Evolutionary conservation across 139 green algal species (phyloP).

Genomic region (Tetraselmis chui): DNA sequence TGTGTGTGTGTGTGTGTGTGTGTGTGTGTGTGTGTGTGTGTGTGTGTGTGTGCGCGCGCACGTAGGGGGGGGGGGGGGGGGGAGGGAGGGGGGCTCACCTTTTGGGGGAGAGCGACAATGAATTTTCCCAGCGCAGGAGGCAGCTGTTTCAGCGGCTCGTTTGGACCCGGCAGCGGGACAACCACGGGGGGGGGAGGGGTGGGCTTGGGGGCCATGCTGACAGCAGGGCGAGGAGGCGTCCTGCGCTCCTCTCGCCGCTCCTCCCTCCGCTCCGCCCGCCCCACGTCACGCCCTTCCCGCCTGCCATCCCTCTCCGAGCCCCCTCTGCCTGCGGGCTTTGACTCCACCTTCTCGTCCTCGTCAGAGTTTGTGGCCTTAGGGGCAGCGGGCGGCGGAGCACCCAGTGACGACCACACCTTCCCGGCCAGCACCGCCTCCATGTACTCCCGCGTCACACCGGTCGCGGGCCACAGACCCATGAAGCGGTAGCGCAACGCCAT

Average conservation of each 20-base stretch:
- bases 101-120: neutral
- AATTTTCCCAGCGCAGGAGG: neutral
- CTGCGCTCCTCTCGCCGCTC: neutral
- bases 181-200: too few species aligned
- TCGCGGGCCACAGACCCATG: neutral
- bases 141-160: neutral
- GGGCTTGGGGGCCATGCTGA: too few species aligned
- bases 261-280: neutral
- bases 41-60: too few species aligned
- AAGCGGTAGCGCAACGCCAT: neutral
- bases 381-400: too few species aligned
- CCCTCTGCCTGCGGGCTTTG: too few species aligned
- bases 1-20: too few species aligned
- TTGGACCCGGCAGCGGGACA: neutral
- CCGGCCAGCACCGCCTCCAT: neutral
- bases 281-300: neutral
- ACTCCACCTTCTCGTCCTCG: too few species aligned
- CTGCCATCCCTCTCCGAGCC: too few species aligned
- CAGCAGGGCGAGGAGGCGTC: too few species aligned
- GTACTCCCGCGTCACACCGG: neutral
- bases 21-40: too few species aligned
- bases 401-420: neutral
- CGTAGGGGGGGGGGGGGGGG: too few species aligned
- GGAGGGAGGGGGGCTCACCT: neutral
- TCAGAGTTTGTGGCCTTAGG: neutral